phyloP scores from a whole-genome alignment of 169 alveolate species.

The Plasmodium cynomolgi region DNA sequence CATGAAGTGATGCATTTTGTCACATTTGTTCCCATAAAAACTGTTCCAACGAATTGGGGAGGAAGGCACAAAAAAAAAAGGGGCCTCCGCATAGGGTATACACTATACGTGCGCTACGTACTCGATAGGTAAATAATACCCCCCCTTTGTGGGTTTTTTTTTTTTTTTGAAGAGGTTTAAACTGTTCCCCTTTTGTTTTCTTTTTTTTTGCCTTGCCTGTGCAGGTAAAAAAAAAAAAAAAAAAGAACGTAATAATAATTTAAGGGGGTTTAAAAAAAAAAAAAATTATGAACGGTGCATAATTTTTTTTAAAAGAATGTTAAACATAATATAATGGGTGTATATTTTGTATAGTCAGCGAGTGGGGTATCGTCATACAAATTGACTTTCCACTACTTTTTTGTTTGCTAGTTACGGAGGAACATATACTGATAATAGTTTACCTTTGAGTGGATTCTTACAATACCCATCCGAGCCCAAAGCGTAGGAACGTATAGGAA shows the following conservation, averaged over 20 bases:
- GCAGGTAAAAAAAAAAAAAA: constrained; percentile 6
- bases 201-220: neutral
- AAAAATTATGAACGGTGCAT: constrained; percentile 13
- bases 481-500: neutral
- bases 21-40: neutral
- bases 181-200: neutral
- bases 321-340: neutral
- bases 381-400: neutral
- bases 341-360: neutral
- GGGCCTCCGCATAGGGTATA: neutral
- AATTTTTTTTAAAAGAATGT: neutral
- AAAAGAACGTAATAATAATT: neutral
- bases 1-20: neutral
- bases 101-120: neutral
- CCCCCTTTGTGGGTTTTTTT: neutral
- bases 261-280: constrained; percentile 39
- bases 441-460: neutral
- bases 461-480: neutral
- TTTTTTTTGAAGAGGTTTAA: neutral
- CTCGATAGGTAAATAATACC: neutral
- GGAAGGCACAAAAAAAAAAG: neutral
- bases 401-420: neutral
- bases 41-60: neutral
- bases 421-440: neutral
- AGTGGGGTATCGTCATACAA: neutral